Base-by-base conservation (phyloP, 208 protist species). In the Wallacemonas sp. region DNA sequence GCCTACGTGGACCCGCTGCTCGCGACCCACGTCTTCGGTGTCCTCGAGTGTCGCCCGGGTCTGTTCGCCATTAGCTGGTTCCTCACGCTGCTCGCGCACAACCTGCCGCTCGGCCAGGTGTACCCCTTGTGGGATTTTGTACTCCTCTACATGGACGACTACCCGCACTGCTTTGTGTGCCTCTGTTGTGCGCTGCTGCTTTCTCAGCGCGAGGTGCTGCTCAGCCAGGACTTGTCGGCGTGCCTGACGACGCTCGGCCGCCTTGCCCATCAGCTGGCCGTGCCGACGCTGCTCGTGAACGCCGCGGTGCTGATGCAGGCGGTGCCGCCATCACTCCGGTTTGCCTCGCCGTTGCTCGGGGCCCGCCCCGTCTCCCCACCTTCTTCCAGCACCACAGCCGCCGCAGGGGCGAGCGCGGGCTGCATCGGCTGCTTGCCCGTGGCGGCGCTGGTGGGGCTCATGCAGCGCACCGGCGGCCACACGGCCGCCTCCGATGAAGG, bases 41-140 rank as follows among this genome's bases (percentile, higher is more conserved):
- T 72, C 1, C 79, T 98, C 16, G 76, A 70, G 22, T 98, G 95
- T 63, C 73, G 70, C 3, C 85, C 95, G 10, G 87, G 98, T 45
- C 77, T 98, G 8, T 99, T 97, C 74, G 94, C 97, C n/a, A 97
- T 99, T 32, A 77, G 90, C 55, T 99, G 97, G 97, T 89, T 98
- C 46, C 84, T 98, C 3, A 97, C 97, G 1, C 75, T 98, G 32
- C 84, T 96, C 61, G 82, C 89, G 23, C 91, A 98, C 68, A 72
- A 83, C 22, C 71, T 97, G 44, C 92, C 96, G 1, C 50, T 94
- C 1, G 82, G 89, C n/a, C 96, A 97, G 62, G 86, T 98, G 11
- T 92, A 79, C 54, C 67, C 81, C 1, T 42, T 98, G 38, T 99
- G 96, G 96, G 97, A 99, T 67, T 87, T 87, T 18, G 61, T 98